These are phyloP conservation scores for Collariella sp. DNA, from an alignment of 495 filamentous ascomycete species.

Conservation along the genomic window DNA sequence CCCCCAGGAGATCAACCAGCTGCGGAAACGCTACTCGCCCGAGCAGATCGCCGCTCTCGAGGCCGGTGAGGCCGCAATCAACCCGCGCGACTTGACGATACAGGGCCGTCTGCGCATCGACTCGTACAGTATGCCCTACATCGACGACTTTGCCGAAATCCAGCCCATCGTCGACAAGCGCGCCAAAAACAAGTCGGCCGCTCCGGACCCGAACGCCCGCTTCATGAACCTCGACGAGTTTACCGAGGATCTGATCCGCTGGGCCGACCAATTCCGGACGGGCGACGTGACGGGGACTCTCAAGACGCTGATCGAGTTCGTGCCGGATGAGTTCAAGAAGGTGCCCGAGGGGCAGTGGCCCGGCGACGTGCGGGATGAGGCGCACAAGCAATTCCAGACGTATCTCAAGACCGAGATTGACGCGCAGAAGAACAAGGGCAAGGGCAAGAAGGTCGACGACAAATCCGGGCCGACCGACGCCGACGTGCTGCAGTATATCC, in stretches of 20 bases:
- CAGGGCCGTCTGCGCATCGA: slow-evolving; percentile 63
- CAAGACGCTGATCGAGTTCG: slow-evolving; percentile 33
- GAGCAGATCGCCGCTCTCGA: slow-evolving; percentile 78
- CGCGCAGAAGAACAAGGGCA: slow-evolving; percentile 43
- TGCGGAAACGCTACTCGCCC: slow-evolving; percentile 62
- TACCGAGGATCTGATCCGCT: slow-evolving; percentile 44
- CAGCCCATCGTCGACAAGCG: slow-evolving; percentile 65
- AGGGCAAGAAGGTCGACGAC: slow-evolving; percentile 30
- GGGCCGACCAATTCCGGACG: slow-evolving; percentile 25
- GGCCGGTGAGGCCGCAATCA: slow-evolving; percentile 75
- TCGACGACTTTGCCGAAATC: slow-evolving; percentile 75
- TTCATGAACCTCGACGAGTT: slow-evolving; percentile 58
- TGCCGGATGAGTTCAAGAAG: slow-evolving; percentile 26
- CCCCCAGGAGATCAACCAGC: slow-evolving; percentile 51
- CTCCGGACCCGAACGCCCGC: slow-evolving; percentile 48
- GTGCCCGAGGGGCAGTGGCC: slow-evolving; percentile 25
- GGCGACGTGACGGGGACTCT: slow-evolving; percentile 22
- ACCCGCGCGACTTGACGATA: slow-evolving; percentile 63
- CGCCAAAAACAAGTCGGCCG: slow-evolving; percentile 21
- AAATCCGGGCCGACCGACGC: slow-evolving; percentile 40
- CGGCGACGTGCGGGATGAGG: slow-evolving; percentile 20
- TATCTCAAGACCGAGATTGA: slow-evolving; percentile 25
- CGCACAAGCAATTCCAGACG: slow-evolving; percentile 22
- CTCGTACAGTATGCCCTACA: slow-evolving; percentile 61
- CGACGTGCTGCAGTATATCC: slow-evolving; percentile 34